Percentiles rank a stretch among this genome's conserved stretches.
Conservation (phyloP, 352 stramenopile genomes). For the Phytophthora cryptogea region DNA sequence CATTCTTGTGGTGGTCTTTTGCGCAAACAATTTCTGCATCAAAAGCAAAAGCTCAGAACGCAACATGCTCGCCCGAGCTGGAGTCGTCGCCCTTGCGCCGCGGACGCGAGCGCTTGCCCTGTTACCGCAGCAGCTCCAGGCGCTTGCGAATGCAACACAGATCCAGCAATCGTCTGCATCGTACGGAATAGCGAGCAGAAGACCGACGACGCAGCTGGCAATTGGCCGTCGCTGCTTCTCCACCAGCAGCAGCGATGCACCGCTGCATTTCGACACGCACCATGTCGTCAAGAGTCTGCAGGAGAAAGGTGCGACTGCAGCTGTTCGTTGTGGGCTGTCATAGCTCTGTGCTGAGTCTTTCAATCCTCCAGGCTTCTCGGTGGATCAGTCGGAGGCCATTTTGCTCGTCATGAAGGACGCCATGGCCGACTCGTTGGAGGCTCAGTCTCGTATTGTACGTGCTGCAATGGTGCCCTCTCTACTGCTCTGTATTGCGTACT, state of each 20-base stretch:
- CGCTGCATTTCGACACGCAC: conserved; percentile 55
- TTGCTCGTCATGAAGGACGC: conserved; percentile 82
- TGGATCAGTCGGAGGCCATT: conserved; percentile 76
- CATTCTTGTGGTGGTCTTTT: conserved; percentile 24
- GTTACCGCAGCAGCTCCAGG: conserved; percentile 6
- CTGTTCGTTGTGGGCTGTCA: background rate
- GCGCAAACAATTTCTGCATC: conserved; percentile 15
- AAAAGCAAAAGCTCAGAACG: conserved; percentile 5
- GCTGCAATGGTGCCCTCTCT: background rate
- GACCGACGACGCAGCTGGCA: conserved; percentile 1
- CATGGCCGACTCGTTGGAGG: conserved; percentile 79
- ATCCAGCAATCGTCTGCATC: background rate
- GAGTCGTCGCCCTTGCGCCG: conserved; percentile 3
- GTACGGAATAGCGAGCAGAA: background rate
- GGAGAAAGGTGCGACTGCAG: conserved; percentile 53
- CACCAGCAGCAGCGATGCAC: conserved; percentile 21
- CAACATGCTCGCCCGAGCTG: conserved; percentile 25
- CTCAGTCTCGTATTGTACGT: conserved; percentile 71
- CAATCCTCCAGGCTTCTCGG: conserved; percentile 59
- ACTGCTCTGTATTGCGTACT: background rate
- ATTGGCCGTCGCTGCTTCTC: conserved; percentile 24
- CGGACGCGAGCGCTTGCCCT: conserved; percentile 14
- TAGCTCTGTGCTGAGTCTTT: conserved; percentile 1
- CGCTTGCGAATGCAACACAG: background rate
- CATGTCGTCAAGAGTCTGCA: conserved; percentile 79